Conservation (phyloP, 768 basidiomycete species). For the Sistotremastrum niveocremeum region DNA sequence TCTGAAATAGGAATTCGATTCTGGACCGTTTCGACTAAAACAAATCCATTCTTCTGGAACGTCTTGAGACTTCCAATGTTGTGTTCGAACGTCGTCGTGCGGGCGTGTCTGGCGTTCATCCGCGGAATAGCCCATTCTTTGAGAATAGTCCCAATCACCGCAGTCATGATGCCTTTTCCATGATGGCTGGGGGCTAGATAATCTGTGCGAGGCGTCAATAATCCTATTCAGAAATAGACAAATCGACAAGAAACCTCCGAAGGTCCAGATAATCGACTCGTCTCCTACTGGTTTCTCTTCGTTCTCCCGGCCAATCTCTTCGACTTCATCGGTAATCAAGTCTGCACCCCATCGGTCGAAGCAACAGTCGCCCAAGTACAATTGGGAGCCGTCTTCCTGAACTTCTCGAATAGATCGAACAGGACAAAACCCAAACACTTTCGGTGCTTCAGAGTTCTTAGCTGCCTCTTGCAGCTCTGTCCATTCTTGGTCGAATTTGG, state of each 20-base stretch:
- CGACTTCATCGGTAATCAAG: slow-evolving; percentile 22
- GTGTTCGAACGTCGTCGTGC: slow-evolving; percentile 30
- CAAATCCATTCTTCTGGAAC: slow-evolving; percentile 56
- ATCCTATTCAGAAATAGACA: not conserved
- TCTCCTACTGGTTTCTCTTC: slow-evolving; percentile 30
- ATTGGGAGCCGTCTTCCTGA: slow-evolving; percentile 36
- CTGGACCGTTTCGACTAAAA: slow-evolving; percentile 23
- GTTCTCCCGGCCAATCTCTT: slow-evolving; percentile 26
- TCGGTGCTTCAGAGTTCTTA: slow-evolving; percentile 7
- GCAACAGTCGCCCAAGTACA: slow-evolving; percentile 34
- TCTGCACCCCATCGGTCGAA: slow-evolving; percentile 19
- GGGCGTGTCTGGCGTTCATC: slow-evolving; percentile 41
- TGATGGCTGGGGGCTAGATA: slow-evolving; percentile 49
- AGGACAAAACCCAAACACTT: slow-evolving; percentile 31
- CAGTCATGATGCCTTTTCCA: slow-evolving; percentile 59
- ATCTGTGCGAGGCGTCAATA: slow-evolving; percentile 23
- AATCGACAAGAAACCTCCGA: slow-evolving; percentile 32
- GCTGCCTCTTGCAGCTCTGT: slow-evolving; percentile 12
- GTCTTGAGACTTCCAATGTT: slow-evolving; percentile 52
- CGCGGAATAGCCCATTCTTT: slow-evolving; percentile 48
- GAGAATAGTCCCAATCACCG: slow-evolving; percentile 41
- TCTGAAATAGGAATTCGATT: slow-evolving; percentile 14
- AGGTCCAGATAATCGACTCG: slow-evolving; percentile 41
- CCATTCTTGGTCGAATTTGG: slow-evolving; percentile 18
- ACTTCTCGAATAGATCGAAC: slow-evolving; percentile 41